A percentile compares a stretch with the other conserved stretches of the same genome.
Conservation (phyloP, 2,329 filamentous ascomycete species). For the Stachybotrys elegans region DNA sequence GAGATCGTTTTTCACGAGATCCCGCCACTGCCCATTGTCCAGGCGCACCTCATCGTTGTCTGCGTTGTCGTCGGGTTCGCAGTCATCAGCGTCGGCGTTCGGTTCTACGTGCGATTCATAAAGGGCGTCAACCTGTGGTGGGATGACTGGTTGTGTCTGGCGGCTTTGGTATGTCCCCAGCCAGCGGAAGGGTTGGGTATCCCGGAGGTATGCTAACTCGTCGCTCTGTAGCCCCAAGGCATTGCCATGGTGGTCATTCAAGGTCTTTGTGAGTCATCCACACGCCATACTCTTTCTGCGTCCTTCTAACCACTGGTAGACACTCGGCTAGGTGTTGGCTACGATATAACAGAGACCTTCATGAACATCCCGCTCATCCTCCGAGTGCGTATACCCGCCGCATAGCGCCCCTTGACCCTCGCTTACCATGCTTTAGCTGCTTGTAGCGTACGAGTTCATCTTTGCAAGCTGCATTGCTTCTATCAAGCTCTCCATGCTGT, state of each 20-base stretch:
- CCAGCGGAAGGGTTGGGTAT: too few species aligned
- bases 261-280: slow-evolving; percentile 21
- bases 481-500: slow-evolving; percentile 34
- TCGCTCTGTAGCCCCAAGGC: slow-evolving; percentile 15
- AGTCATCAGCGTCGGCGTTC: slow-evolving; percentile 16
- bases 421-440: too few species aligned
- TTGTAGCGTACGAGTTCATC: slow-evolving; percentile 31
- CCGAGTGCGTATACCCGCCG: background rate
- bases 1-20: background rate
- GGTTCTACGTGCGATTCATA: slow-evolving; percentile 19
- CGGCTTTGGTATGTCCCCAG: slow-evolving; percentile 15
- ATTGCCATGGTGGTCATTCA: slow-evolving; percentile 23
- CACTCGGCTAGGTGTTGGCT: slow-evolving; percentile 19
- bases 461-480: slow-evolving; percentile 28
- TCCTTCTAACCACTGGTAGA: slow-evolving; percentile 7
- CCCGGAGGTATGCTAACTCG: too few species aligned
- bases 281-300: background rate
- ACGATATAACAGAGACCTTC: slow-evolving; percentile 13
- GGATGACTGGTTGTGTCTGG: slow-evolving; percentile 32
- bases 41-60: slow-evolving; percentile 20
- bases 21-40: slow-evolving; percentile 11
- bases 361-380: slow-evolving; percentile 16
- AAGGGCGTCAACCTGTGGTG: slow-evolving; percentile 22
- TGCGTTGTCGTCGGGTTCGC: slow-evolving; percentile 12
- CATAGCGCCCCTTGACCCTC: too few species aligned